A percentile compares a stretch with the other conserved stretches of the same genome.
phyloP scores from a whole-genome alignment of 306 rosid species.

The Pueraria montana region DNA sequence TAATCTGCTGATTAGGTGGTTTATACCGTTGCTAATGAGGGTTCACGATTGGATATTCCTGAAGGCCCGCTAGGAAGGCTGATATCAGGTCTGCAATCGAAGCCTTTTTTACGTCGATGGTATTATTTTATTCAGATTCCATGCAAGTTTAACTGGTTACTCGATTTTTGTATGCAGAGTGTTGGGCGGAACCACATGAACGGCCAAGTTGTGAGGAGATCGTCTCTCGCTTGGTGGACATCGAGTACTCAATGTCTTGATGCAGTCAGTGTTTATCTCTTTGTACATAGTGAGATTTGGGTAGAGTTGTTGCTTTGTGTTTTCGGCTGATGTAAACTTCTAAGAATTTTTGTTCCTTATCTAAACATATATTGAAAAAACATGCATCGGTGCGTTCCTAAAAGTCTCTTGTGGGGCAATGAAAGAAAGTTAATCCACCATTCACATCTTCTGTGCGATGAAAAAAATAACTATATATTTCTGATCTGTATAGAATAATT shows the following conservation, averaged over 20 bases:
- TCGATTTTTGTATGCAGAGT: constrained; percentile 63
- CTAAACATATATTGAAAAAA: constrained; percentile 32
- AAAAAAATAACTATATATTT: not conserved
- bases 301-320: constrained; percentile 71
- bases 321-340: constrained; percentile 73
- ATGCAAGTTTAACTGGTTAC: constrained; percentile 35
- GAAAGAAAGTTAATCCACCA: constrained; percentile 25
- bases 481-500: not conserved
- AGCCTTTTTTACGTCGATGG: no score
- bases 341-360: constrained; percentile 55
- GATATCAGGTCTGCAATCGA: constrained; percentile 77
- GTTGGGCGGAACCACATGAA: constrained; percentile 89
- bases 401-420: constrained; percentile 47
- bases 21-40: constrained; percentile 86
- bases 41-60: constrained; percentile 90
- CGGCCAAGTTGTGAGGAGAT: constrained; percentile 96
- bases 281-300: constrained; percentile 67
- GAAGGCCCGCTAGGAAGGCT: constrained; percentile 92
- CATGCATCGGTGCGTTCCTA: constrained; percentile 16
- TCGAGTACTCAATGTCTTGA: constrained; percentile 81
- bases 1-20: constrained; percentile 73
- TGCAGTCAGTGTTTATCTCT: constrained; percentile 43
- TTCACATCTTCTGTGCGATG: not conserved
- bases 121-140: constrained; percentile 4
- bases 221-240: constrained; percentile 84